These are phyloP conservation scores for Dioscorea zingiberensis DNA, from an alignment of 106 monocot species.

Conservation along the genomic window DNA sequence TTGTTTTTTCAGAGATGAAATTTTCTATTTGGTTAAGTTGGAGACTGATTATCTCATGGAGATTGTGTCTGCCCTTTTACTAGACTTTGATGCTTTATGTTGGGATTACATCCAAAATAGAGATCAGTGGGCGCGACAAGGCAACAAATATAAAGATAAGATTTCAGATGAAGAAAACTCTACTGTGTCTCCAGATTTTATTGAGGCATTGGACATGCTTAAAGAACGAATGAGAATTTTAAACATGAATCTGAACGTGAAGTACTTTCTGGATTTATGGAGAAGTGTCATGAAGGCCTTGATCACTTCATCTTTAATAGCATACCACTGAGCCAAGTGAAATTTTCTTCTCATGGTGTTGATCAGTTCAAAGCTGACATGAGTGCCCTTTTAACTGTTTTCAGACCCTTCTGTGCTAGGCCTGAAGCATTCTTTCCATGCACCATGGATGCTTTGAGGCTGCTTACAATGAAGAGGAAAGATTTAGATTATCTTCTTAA, in stretches of 20 bases:
- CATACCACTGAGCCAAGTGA: constrained; percentile 27
- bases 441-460: constrained; percentile 43
- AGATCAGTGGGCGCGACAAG: constrained; percentile 7
- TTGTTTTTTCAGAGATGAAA: constrained; percentile 44
- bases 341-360: constrained; percentile 35
- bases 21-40: constrained; percentile 39
- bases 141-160: constrained; percentile 1
- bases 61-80: constrained; percentile 49
- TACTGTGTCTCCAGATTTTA: constrained; percentile 30
- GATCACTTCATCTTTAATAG: constrained; percentile 73
- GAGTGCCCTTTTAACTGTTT: constrained; percentile 44
- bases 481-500: constrained; percentile 27
- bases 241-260: constrained; percentile 34
- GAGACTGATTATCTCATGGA: constrained; percentile 55
- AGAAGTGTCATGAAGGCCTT: constrained; percentile 57
- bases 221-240: constrained; percentile 29
- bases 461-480: constrained; percentile 22
- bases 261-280: constrained; percentile 71
- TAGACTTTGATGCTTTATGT: constrained; percentile 51
- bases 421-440: constrained; percentile 71
- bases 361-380: constrained; percentile 55
- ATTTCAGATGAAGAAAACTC: constrained; percentile 20
- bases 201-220: constrained; percentile 51
- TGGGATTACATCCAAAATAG: constrained; percentile 45
- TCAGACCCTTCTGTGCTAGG: constrained; percentile 55